Base-by-base conservation (phyloP, 2,329 filamentous ascomycete species). In the Periconia sp. region DNA sequence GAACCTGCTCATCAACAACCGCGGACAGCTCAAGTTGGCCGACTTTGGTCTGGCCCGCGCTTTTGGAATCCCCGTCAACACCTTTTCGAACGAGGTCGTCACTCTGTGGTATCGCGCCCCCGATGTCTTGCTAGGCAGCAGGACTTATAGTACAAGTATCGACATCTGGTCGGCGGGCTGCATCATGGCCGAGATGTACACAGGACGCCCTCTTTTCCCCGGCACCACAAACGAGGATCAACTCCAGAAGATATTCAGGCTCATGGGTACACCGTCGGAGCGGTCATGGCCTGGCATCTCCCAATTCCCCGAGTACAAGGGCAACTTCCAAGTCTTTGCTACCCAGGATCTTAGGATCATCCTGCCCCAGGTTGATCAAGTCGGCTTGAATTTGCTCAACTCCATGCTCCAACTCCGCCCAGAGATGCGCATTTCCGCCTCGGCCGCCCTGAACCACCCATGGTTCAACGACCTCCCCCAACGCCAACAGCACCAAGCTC, bases 121-220 rank as follows among this genome's bases (percentile, higher is more conserved):
- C 0, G 94, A 99, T 67, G 94, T 99, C 45, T 83, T 99, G 48
- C 84, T 99, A 44, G 94, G 94, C 49, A 94, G 90, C 66, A 82
- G 94, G 61, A 97, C 94, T 19, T 99, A 99, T 79, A 99, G 96
- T 77, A 99, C 94, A n/a, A 96, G 91, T 77, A 97, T 99, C 74
- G 94, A 99, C 70, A 97, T 99, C 72, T 99, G 94, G 94, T 96
- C 91, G 7, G 94, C 94, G 7, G 94, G 94, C 52, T 99, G 94
- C 75, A 99, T 99, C 80, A 97, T 99, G 94, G 94, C 94, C 10
- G 94, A 99, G 77, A 97, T 99, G 92, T 97, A 95, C 75, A 97
- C 93, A 0, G 94, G 94, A 3, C 85, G 94, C 17, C 94, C 94
- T 0, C 83, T 99, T 7, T 99, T 99, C 78, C 94, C 94, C 0